Percentiles rank a stretch among this genome's conserved stretches.
Evolutionary conservation across 352 stramenopile genomes (phyloP).

Genomic region (Plasmopara viticola): DNA sequence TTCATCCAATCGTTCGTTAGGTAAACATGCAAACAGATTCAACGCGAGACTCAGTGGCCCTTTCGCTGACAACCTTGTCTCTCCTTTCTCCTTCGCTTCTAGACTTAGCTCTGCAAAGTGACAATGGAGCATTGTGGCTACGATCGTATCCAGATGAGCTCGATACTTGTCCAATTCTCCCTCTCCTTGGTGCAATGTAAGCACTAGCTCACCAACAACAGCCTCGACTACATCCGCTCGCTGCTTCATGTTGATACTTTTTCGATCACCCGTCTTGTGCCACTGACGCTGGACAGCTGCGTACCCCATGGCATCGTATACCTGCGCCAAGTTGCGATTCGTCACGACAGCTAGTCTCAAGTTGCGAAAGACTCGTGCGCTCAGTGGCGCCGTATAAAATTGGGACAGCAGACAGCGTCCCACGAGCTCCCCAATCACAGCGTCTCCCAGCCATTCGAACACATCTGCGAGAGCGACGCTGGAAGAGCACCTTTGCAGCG

Average conservation of each 20-base stretch:
- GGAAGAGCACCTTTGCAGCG: constrained; percentile 17
- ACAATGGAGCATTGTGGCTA: constrained; percentile 46
- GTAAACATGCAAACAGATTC: constrained; percentile 60
- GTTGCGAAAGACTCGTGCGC: constrained; percentile 59
- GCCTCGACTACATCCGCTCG: constrained; percentile 65
- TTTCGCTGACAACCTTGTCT: constrained; percentile 17
- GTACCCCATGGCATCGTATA: constrained; percentile 66
- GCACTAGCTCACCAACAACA: constrained; percentile 53
- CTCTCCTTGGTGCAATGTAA: constrained; percentile 31
- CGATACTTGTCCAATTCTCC: constrained; percentile 12
- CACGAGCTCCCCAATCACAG: constrained; percentile 65
- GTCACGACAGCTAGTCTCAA: constrained; percentile 54
- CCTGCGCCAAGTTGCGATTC: constrained; percentile 63
- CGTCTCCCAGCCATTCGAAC: constrained; percentile 74
- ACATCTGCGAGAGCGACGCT: constrained; percentile 36
- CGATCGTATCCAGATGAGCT: constrained; percentile 43
- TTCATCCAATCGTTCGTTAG: constrained; percentile 53
- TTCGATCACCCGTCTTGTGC: not conserved
- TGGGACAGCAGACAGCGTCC: constrained; percentile 57
- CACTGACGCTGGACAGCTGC: constrained; percentile 11
- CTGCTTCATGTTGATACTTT: constrained; percentile 42
- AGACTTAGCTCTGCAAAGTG: constrained; percentile 48
- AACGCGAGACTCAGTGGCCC: constrained; percentile 40
- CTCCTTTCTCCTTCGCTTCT: constrained; percentile 12
- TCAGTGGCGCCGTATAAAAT: constrained; percentile 48